Evolutionary conservation across 78 protist species (phyloP), one percentile per base, ranked within the genome.

Genomic region (Diacronema lutheri): DNA sequence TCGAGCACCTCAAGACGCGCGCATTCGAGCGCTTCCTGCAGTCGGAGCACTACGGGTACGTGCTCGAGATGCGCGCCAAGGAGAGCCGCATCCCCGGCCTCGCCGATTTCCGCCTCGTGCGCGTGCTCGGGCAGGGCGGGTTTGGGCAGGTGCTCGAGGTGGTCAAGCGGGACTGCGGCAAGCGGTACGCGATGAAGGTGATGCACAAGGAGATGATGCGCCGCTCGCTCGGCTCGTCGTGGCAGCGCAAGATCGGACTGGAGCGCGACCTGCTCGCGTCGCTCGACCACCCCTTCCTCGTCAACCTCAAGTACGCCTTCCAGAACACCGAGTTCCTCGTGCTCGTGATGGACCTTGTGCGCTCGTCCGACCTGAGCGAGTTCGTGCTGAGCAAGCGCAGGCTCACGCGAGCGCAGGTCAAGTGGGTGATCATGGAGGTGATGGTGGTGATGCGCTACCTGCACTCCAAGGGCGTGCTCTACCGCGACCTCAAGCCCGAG

Each of bases 111-210:
- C 33, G 21, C 26, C 26, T 41, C 35, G 10, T 71, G 20, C 79
- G 79, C 57, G 58, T 38, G 58, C 79, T 71, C 4, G 79, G 79
- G 31, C 29, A 41, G 58, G 79, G 46, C 21, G 31, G 58, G 26
- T 71, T 41, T 25, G 79, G 79, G 2, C 58, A 71, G 57, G 79
- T 71, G 79, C 12, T 71, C 79, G 79, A 38, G 58, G 79, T 71
- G 79, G 37, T 38, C 58, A 71, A 71, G 79, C 55, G 57, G 6
- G 79, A 71, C 57, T 71, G 58, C 58, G 58, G 57, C 33, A n/a
- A 29, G 79, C 79, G 57, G 14, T 71, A 71, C 79, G 79, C 79
- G 37, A 71, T 71, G 79, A 71, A 71, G 79, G 76, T 68, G 76
- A 71, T 71, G 79, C 31, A 38, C 33, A 71, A 71, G 57, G 79